Evolutionary conservation across 768 basidiomycete genomes (phyloP).

Genomic region (Imleria badia): DNA sequence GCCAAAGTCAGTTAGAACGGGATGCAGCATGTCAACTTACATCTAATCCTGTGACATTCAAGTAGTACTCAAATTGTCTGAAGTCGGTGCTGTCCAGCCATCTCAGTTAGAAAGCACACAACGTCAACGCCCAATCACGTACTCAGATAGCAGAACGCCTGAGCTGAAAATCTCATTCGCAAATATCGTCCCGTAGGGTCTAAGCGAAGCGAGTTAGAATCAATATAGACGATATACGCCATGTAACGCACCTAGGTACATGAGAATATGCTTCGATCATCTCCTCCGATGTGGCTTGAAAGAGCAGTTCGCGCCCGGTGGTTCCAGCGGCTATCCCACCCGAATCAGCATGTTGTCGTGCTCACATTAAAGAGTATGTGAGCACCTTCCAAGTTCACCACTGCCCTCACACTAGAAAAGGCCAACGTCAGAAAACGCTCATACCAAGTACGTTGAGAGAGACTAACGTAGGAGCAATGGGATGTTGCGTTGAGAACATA

Average conservation of each 20-base stretch:
- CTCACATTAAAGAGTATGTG: neutral
- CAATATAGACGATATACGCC: neutral
- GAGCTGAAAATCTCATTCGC: conserved; percentile 94
- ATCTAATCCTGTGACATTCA: conserved; percentile 90
- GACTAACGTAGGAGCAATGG: conserved; percentile 63
- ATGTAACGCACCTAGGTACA: conserved; percentile 63
- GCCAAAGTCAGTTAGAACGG: neutral
- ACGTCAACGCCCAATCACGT: conserved; percentile 14
- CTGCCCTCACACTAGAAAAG: conserved; percentile 66
- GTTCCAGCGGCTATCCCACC: conserved; percentile 70
- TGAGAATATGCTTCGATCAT: conserved; percentile 91
- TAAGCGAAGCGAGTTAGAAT: conserved; percentile 21
- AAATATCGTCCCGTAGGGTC: conserved; percentile 85
- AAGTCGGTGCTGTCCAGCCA: conserved; percentile 77
- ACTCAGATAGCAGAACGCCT: conserved; percentile 90
- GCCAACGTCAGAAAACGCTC: neutral
- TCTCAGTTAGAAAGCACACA: conserved; percentile 12
- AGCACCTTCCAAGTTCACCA: conserved; percentile 86
- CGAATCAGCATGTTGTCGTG: conserved; percentile 2
- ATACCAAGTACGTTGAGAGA: neutral
- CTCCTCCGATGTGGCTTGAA: conserved; percentile 93
- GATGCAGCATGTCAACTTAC: conserved; percentile 41
- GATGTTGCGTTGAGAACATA: conserved; percentile 89
- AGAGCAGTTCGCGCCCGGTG: conserved; percentile 83
- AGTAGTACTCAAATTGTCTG: conserved; percentile 86